Evolutionary conservation across 305 asterid species (phyloP), one percentile per base, ranked within the genome.

Genomic region (Fraxinus velutina): DNA sequence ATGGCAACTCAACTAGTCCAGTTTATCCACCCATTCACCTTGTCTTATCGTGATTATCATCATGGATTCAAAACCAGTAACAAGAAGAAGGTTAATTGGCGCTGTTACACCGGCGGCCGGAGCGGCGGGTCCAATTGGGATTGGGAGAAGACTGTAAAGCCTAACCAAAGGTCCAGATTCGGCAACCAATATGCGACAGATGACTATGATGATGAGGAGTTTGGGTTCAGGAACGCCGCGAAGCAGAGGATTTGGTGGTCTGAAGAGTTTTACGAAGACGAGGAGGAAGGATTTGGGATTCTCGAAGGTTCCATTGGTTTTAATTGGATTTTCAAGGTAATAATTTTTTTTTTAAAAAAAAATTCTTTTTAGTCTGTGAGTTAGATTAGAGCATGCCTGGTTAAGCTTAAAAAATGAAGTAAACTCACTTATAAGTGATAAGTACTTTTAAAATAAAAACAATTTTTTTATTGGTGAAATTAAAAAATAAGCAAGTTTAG

Each of bases 171-270:
- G 77, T 84, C 89, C 85, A 89, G 87, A 76, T 90, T 88, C 78
- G 82, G 77, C 4, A 90, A 88, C 79, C 85, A 88, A 74, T 88
- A 84, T 77, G 83, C 32, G 66, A 81, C 86, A 22, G 85, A 83
- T 42, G 92, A 86, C n/a, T 30, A 62, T 39, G 91, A 84, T 27
- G 92, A 86, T 15, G 91, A 36, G 34, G 94, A 84, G 33, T 88
- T 83, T 52, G 90, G 90, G 76, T 91, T 88, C 79, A 86, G 90
- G 73, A 87, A 79, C 39, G 50, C 86, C 30, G 79, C 84, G 84
- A 89, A 86, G 85, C 85, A 80, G 93, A 87, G 97, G 88, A 78
- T 27, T 82, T 92, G 98, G 97, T 94, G 93, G 98, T 91, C 92
- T 39, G 94, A 90, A 84, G 97, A 91, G 82, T 27, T 74, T 57